Evolutionary conservation across 139 green algal genomes (phyloP), one percentile per base, ranked within the genome.

Genomic region (Chlamydomonas incerta): DNA sequence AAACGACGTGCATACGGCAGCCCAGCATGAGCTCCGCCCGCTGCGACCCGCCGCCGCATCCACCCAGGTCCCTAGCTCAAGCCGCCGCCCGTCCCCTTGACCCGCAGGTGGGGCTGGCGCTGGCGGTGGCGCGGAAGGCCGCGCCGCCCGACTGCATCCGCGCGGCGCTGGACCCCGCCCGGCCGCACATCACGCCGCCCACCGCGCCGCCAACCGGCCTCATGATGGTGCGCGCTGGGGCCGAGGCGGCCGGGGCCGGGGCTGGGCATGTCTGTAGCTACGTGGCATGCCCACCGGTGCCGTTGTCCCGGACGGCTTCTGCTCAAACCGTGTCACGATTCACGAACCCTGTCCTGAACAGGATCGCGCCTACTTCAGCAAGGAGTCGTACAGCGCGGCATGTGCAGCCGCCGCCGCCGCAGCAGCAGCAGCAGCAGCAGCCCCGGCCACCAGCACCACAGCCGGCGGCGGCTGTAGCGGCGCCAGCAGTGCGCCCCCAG

Each of bases 141-240:
- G 79, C 79, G 37, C 79, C 79, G 31, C 79, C 65, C 11, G 79
- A 75, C 33, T 67, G 47, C 65, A 85, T 85, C 20, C 65, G 79
- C 10, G 47, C 79, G 2, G 79, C 79, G 18, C 66, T 85, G 79
- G 63, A 85, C 47, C 65, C 66, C 3, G 47, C 6, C 8, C 31
- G 65, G 13, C 46, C 10, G 10, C 20, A 34, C 65, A n/a, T 85
- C 20, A 68, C 66, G 11, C 65, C 75, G 66, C 79, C 79, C 41
- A 85, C 79, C 15, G 79, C 79, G n/a, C 79, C 79, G 26, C 47
- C 79, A 31, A 76, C 65, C 10, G 79, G 79, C 26, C 63, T 85
- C 0, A 31, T 85, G 4, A 85, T 85, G 79, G 79, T 85, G 79
- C 28, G 15, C 57, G 50, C 50, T 14, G 14, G 50, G 10, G 50